Base-by-base conservation (phyloP, 805 yeast species). In the Starmerella khaoyaiensis region DNA sequence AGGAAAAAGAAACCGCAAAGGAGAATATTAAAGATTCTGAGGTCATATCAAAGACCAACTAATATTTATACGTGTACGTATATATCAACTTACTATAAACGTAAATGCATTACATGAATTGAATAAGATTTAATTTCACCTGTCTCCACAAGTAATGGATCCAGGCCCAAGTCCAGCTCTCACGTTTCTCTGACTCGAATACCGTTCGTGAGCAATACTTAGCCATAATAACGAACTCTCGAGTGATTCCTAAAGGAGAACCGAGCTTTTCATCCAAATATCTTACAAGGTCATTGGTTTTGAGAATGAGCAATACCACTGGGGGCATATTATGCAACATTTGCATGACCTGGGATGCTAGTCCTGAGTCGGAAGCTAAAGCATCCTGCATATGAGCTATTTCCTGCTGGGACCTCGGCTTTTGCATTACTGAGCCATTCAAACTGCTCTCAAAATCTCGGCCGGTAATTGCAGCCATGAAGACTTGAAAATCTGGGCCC, bases 401-500 rank as follows among this genome's bases (percentile, higher is more conserved):
- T 56, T 90, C 99, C 1, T 63, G 66, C 2, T 12, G 14, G 19
- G 35, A 27, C 0, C 67, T 63, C 16, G 71, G 60, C 36, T 95
- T 66, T 0, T 59, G 53, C 21, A 68, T 58, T 11, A 49, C 49
- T 44, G 80, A 78, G 36, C 77, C 74, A 44, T 68, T 67, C 36
- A 79, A 54, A 0, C 93, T 87, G 38, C 74, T 72, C 16, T 78
- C 74, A 18, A 79, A 80, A 49, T 86, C 93, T 40, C 99, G 65
- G 1, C 98, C 99, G 0, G 98, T 90, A 29, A 90, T 76, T 1
- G 97, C 96, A 1, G 94, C 84, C 1, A 93, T 80, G 54, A 90
- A 79, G 10, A 90, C 63, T 17, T 79, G 78, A 60, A 86, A 83
- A 51, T 82, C 80, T 6, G 74, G 76, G 21, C 79, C 87, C 25